A percentile compares a stretch with the other conserved stretches of the same genome.
These are phyloP conservation scores for Nigrospora sphaerica DNA, from an alignment of 2,329 filamentous ascomycete genomes.

Conservation along the genomic window DNA sequence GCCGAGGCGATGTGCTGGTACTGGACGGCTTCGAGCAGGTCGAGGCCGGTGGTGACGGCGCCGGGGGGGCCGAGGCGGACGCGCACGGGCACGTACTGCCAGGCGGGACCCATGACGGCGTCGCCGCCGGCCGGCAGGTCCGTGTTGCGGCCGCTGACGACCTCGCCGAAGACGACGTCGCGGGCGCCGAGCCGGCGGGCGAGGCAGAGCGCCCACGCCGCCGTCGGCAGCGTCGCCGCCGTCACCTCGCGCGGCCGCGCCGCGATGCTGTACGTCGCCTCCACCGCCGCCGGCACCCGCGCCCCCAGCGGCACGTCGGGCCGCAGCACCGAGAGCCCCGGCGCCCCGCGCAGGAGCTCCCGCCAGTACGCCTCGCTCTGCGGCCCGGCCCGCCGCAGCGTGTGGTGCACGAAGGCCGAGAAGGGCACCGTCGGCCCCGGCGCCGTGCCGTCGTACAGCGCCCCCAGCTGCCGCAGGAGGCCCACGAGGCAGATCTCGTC, in stretches of 20 bases:
- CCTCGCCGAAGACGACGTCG: slow-evolving; percentile 60
- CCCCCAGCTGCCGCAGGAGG: slow-evolving; percentile 54
- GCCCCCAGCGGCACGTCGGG: slow-evolving; percentile 28
- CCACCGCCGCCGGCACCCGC: slow-evolving; percentile 32
- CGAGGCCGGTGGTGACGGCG: slow-evolving; percentile 37
- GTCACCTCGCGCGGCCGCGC: slow-evolving; percentile 48
- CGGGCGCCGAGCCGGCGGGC: slow-evolving; percentile 42
- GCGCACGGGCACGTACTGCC: slow-evolving; percentile 60
- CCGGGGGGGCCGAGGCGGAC: slow-evolving; percentile 44
- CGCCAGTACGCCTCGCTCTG: slow-evolving; percentile 55
- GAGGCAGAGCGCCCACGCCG: slow-evolving; percentile 58
- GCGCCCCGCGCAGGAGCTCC: slow-evolving; percentile 47
- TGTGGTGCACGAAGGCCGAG: slow-evolving; percentile 37
- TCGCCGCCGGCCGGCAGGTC: slow-evolving; percentile 50
- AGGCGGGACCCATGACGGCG: slow-evolving; percentile 55
- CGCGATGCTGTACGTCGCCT: slow-evolving; percentile 36
- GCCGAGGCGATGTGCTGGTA: slow-evolving; percentile 50
- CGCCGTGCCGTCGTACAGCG: slow-evolving; percentile 33
- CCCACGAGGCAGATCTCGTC: slow-evolving; percentile 60
- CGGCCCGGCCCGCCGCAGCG: slow-evolving; percentile 30
- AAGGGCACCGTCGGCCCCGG: slow-evolving; percentile 30
- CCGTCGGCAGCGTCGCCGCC: slow-evolving; percentile 57
- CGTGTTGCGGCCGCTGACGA: slow-evolving; percentile 57
- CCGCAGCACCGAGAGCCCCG: slow-evolving; percentile 35
- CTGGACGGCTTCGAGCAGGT: slow-evolving; percentile 47